Percentiles rank a stretch among this genome's conserved stretches.
Conservation (phyloP, 176 grass and related monocot genomes). For the Oryza officinalis region DNA sequence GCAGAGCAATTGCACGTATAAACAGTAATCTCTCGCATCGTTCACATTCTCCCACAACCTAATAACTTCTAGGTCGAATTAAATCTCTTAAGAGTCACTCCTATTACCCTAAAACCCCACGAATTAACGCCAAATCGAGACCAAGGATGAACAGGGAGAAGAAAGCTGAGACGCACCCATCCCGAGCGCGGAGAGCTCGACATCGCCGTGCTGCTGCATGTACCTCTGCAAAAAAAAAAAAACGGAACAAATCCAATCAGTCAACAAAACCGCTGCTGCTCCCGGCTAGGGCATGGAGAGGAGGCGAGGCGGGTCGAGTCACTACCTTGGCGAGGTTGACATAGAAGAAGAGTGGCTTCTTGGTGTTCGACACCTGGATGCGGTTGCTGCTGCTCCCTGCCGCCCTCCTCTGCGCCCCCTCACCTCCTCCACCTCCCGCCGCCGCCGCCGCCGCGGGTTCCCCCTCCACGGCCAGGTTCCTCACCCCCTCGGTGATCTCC, state of each 20-base stretch:
- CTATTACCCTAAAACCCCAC: background rate
- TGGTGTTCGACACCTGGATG: constrained; percentile 92
- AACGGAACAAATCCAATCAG: background rate
- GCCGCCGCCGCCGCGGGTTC: constrained; percentile 15
- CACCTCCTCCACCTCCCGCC: background rate
- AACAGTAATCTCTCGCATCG: background rate
- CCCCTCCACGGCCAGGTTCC: constrained; percentile 40
- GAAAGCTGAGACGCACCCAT: constrained; percentile 58
- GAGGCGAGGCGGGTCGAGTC: background rate
- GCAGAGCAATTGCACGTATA: background rate
- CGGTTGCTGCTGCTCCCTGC: constrained; percentile 60
- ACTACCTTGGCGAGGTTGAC: constrained; percentile 96
- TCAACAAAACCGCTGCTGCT: background rate
- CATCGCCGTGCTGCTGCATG: constrained; percentile 86
- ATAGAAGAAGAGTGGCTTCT: constrained; percentile 95
- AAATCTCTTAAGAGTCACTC: background rate
- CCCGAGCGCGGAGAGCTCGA: constrained; percentile 91
- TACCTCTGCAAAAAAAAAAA: constrained; percentile 91
- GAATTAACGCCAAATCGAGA: constrained; percentile 7
- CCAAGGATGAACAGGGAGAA: background rate
- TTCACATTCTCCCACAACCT: background rate
- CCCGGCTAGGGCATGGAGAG: too few species aligned
- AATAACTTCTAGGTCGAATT: background rate
- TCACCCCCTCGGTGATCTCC: constrained; percentile 77
- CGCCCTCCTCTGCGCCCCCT: constrained; percentile 40